Evolutionary conservation across 257 asterid species (phyloP), one percentile per base, ranked within the genome.

Genomic region (Rubia yunnanensis): DNA sequence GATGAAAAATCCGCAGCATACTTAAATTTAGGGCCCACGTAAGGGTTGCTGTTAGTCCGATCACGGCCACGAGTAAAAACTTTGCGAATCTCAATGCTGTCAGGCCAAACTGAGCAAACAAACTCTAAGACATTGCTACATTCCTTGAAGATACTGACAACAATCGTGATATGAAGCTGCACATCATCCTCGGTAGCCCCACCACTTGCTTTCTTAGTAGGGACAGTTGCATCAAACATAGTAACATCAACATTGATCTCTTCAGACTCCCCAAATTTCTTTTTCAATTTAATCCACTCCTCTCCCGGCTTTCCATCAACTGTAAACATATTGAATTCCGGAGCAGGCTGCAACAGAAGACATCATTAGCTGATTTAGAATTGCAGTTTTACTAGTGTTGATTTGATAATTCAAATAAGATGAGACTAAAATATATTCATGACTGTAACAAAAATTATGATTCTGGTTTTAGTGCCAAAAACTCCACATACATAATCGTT

Each of bases 91-190:
- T 87, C 91, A 56, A 89, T 69, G 56, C 78, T 71, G 71, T 84
- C 83, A 3, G 95, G 89, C 98, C 98, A 89, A 63, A 85, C 98
- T 39, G 92, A 84, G 84, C 95, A 89, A 65, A 87, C 79, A 72
- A 89, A 82, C 86, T 87, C 89, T 76, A 92, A 68, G 57, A 83
- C 71, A 46, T 81, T 76, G 63, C 30, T 63, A 64, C 78, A 83
- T 74, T 80, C 81, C 77, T 92, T 92, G 74, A 73, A 38, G 64
- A 92, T 50, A 71, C 80, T 69, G 41, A 89, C 74, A 23, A 87
- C 72, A 79, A 89, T 62, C 55, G 95, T 83, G 31, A 89, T 69
- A 64, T 81, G 96, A 80, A 84, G 88, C 74, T 63, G 82, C 72
- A 81, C 78, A 32, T 71, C 86, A 34, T 87, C 92, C 22, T 72